Evolutionary conservation across 371 early-diverging fungal genomes (phyloP), one percentile per base, ranked within the genome.

Genomic region (Gilbertella persicaria): DNA sequence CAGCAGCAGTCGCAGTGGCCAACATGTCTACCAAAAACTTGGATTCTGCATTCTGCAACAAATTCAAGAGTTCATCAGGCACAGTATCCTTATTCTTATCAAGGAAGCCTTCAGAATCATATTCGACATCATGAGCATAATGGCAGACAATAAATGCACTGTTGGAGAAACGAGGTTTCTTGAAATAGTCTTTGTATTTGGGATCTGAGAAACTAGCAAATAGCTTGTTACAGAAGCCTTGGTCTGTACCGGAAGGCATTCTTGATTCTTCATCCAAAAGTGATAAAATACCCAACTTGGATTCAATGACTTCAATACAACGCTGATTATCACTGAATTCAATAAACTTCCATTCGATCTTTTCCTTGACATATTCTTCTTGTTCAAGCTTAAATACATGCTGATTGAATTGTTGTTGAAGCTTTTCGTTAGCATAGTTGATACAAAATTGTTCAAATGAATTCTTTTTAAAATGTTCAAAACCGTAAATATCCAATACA

Each of bases 391-490:
- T 91, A 78, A 98, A 77, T 0, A 77, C 74, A 25, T 77, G 78
- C 49, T 77, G 78, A 43, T 77, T 77, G 67, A 98, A 98, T 63
- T 83, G 95, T 67, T 99, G 99, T 73, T 99, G 98, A 45, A 98
- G 77, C 78, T 96, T 97, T 71, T 93, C 98, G 69, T 93, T 99
- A 54, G 97, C 97, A 78, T 90, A 99, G 82, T 95, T 99, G 74
- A 99, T 98, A 82, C 99, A 98, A 70, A 99, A 95, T 80, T 99
- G 99, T 74, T 99, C 99, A 69, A 99, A 99, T 7, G 95, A 94
- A 76, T 99, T 99, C 73, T 87, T 90, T 71, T 94, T 85, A 67
- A 98, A 98, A 61, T 98, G 97, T 72, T 94, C 94, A 78, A 96
- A 94, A 58, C 99, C 95, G 66, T 95, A 93, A 73, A 97, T 92